phyloP scores from a whole-genome alignment of 2,329 filamentous ascomycete species.

The Ceratocystis huliohia region DNA sequence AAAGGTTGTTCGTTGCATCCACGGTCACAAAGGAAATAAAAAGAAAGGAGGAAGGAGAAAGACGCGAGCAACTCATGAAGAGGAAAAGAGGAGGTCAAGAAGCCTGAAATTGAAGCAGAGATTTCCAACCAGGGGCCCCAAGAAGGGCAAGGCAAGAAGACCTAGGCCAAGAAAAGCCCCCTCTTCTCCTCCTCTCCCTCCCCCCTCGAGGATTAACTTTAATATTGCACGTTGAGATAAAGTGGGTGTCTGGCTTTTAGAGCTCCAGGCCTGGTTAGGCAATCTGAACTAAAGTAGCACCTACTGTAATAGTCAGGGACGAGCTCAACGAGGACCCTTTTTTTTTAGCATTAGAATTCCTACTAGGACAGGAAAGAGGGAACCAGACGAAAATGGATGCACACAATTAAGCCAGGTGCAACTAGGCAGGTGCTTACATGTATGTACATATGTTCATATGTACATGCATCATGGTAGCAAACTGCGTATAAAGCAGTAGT shows the following conservation, averaged over 20 bases:
- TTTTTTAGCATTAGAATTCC: not conserved
- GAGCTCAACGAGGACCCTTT: not conserved
- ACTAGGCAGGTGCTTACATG: not conserved
- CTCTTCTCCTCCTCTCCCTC: not conserved
- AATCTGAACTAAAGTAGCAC: not conserved
- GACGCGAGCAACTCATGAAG: not conserved
- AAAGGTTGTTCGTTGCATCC: not conserved
- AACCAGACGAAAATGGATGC: too few relatives aligned
- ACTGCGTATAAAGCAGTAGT: too few relatives aligned
- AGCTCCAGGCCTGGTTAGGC: not conserved
- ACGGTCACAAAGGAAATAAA: not conserved
- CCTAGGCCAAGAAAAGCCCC: not conserved
- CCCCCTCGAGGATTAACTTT: constrained; percentile 1
- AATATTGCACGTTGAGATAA: constrained; percentile 2
- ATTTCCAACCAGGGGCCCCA: constrained; percentile 1
- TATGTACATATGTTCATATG: not conserved
- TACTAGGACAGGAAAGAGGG: not conserved
- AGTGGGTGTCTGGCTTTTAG: not conserved
- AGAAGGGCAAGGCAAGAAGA: not conserved
- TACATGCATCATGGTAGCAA: not conserved
- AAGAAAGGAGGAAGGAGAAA: not conserved
- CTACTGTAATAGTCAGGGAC: not conserved
- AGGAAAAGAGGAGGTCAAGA: constrained; percentile 1
- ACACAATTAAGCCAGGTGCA: not conserved
- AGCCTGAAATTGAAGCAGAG: constrained; percentile 4